Evolutionary conservation across 129 eudicot species (phyloP).

Genomic region (Helianthus annuus): HanXRQr2.0-SUNRISE NC_035446.2:28988327-28988826

Average conservation of each 20-base stretch:
- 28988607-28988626: neutral
- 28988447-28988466: constrained; percentile 76
- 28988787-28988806: no score
- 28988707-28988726: no score
- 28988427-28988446: constrained; percentile 55
- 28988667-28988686: constrained; percentile 18
- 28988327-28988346: no score
- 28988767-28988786: no score
- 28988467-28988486: constrained; percentile 79
- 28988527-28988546: constrained; percentile 94
- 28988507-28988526: constrained; percentile 89
- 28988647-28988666: constrained; percentile 12
- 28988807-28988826: no score
- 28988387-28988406: constrained; percentile 62
- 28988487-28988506: constrained; percentile 51
- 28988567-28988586: constrained; percentile 67
- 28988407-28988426: constrained; percentile 49
- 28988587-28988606: constrained; percentile 39
- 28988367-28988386: constrained; percentile 60
- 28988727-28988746: no score
- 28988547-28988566: constrained; percentile 43
- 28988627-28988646: constrained; percentile 10
- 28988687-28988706: no score
- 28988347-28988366: constrained; percentile 42
- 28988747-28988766: no score